Base-by-base conservation (phyloP, 441 rosid species). In the Croton laevigatus region DNA sequence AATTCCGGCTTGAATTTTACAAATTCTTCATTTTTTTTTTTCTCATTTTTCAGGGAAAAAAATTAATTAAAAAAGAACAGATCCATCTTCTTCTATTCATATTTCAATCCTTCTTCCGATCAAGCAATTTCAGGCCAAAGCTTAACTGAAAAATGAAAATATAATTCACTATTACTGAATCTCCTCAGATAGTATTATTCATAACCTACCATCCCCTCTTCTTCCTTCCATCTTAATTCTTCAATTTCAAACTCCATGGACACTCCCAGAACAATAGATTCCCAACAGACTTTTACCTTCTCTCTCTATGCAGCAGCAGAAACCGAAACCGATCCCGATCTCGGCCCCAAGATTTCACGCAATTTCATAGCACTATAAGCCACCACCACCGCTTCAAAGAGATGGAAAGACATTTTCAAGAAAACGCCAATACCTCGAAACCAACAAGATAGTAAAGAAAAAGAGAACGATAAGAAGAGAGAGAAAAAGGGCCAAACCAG, bases 401-500 rank as follows among this genome's bases (percentile, higher is more conserved):
- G 75, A 70, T 78, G 81, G 81, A 70, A 44, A 13, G 70, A 78
- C 48, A 52, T 74, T 4, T 67, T 73, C 71, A 74, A 66, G 66
- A 73, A 58, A 65, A 22, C 69, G 9, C 8, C 59, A 16, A 5
- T 49, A 20, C 5, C 68, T 12, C 46, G 34, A 52, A 53, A 9
- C 23, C 52, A 48, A 45, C 27, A 46, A 14, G 55, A 49, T 1
- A 23, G n/a, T n/a, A n/a, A 53, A 9, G 61, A 60, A 14, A 59
- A 13, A 3, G 14, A 59, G 37, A 65, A 9, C 27, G 80, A 80
- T 44, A 87, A 75, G 75, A 82, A 80, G 78, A 83, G 66, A 36
- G 81, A 81, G 66, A 87, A 74, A 65, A 82, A 54, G 64, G 68
- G 71, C 60, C 84, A 75, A 67, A 68, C 68, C 32, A 84, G 84